A percentile compares a stretch with the other conserved stretches of the same genome.
These are phyloP conservation scores for Cicer chorassanicum DNA, from an alignment of 306 rosid genomes.

Conservation along the genomic window DNA sequence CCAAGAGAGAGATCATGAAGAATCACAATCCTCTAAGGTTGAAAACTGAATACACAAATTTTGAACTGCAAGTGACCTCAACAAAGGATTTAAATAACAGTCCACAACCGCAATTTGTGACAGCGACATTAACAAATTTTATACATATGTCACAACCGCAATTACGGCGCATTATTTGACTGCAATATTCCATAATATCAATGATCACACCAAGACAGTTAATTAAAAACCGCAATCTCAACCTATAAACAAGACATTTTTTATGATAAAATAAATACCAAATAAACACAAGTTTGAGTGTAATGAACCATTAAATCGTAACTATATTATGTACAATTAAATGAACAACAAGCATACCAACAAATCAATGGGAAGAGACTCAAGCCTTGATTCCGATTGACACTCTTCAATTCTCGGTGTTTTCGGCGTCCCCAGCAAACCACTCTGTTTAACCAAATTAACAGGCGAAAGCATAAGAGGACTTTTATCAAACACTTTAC, in stretches of 20 bases:
- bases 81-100: neutral
- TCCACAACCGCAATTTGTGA: neutral
- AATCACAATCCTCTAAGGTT: neutral
- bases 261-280: neutral
- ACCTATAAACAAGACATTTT: neutral
- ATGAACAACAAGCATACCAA: conserved; percentile 57
- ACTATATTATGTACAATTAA: neutral
- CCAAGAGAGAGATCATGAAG: neutral
- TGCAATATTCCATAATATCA: neutral
- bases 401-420: conserved; percentile 68
- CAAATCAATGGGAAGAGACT: conserved; percentile 85
- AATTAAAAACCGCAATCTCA: neutral
- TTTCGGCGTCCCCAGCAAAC: conserved; percentile 64
- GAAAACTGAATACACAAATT: neutral
- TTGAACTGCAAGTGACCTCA: conserved; percentile 5
- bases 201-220: neutral
- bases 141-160: neutral
- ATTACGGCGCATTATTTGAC: neutral
- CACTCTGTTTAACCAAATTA: conserved; percentile 59
- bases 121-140: neutral
- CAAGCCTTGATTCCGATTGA: conserved; percentile 69
- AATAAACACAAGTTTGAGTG: neutral
- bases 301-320: neutral
- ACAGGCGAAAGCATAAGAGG: conserved; percentile 81
- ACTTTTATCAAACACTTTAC: conserved; percentile 57